Percentiles rank a stretch among this genome's conserved stretches.
phyloP scores from a whole-genome alignment of 2,329 filamentous ascomycete species.

The Xylaria sp. region DNA sequence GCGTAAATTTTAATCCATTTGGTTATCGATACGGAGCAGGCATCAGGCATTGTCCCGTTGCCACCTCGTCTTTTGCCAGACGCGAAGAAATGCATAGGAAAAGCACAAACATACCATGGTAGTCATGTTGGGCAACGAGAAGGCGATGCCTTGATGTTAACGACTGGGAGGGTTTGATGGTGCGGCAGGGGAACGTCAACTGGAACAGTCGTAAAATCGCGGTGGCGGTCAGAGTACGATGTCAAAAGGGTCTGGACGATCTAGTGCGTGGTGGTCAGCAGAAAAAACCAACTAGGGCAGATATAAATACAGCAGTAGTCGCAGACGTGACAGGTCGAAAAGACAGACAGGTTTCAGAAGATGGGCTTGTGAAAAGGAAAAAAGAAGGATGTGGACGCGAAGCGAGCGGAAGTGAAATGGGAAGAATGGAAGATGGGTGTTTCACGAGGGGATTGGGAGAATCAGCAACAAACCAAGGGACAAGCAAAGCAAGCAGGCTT shows the following conservation, averaged over 20 bases:
- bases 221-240: slow-evolving; percentile 1
- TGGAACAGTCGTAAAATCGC: background rate
- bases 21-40: background rate
- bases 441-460: background rate
- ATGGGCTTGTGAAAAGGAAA: background rate
- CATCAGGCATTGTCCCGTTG: background rate
- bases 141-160: slow-evolving; percentile 8
- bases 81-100: background rate
- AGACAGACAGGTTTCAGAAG: background rate
- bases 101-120: slow-evolving; percentile 31
- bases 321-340: background rate
- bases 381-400: background rate
- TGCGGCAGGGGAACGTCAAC: slow-evolving; percentile 4
- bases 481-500: slow-evolving; percentile 7
- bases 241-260: slow-evolving; percentile 3
- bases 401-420: background rate
- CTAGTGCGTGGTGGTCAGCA: slow-evolving; percentile 5
- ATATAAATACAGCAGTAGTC: background rate
- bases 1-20: background rate
- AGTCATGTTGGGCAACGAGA: slow-evolving; percentile 29
- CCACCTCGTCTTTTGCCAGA: background rate
- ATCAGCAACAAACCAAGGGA: background rate
- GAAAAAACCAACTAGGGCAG: slow-evolving; percentile 3
- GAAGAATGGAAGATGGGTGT: background rate
- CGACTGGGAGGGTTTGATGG: background rate